phyloP scores from a whole-genome alignment of 768 basidiomycete species.

The Mycena filopes region DNA sequence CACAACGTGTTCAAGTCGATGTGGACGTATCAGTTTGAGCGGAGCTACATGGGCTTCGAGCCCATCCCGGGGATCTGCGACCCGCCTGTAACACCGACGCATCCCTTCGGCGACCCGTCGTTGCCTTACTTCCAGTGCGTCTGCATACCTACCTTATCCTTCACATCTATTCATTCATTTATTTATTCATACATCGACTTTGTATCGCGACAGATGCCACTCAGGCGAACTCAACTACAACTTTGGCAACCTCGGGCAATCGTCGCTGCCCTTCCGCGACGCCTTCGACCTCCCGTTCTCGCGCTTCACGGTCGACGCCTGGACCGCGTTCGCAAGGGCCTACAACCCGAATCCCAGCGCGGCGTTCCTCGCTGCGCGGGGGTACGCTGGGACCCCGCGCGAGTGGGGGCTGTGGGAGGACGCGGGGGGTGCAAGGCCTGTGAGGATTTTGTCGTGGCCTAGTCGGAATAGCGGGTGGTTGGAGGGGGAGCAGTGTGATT shows the following conservation, averaged over 20 bases:
- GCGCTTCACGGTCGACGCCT: slow-evolving; percentile 55
- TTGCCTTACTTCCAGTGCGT: slow-evolving; percentile 60
- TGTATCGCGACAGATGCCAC: slow-evolving; percentile 36
- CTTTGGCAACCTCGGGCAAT: slow-evolving; percentile 51
- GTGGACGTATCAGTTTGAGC: slow-evolving; percentile 60
- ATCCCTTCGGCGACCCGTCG: slow-evolving; percentile 58
- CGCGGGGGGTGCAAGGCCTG: slow-evolving; percentile 40
- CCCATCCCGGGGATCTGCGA: slow-evolving; percentile 57
- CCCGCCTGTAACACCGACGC: slow-evolving; percentile 51
- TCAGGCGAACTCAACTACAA: slow-evolving; percentile 45
- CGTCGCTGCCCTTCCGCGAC: slow-evolving; percentile 55
- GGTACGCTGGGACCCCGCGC: slow-evolving; percentile 46
- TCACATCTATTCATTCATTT: neutral
- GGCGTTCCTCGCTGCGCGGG: slow-evolving; percentile 53
- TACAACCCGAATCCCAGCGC: slow-evolving; percentile 58
- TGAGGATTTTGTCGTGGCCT: slow-evolving; percentile 49
- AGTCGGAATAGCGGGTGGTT: slow-evolving; percentile 45
- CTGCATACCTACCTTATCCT: slow-evolving; percentile 45
- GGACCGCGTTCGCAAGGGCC: slow-evolving; percentile 59
- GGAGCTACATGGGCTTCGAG: slow-evolving; percentile 56
- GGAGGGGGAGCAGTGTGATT: slow-evolving; percentile 51
- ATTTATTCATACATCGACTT: too few species aligned
- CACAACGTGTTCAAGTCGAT: slow-evolving; percentile 54
- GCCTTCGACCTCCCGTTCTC: slow-evolving; percentile 55
- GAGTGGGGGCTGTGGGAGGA: slow-evolving; percentile 47